Evolutionary conservation across 2,329 filamentous ascomycete species (phyloP).

Genomic region (Cercospora janseana): DNA sequence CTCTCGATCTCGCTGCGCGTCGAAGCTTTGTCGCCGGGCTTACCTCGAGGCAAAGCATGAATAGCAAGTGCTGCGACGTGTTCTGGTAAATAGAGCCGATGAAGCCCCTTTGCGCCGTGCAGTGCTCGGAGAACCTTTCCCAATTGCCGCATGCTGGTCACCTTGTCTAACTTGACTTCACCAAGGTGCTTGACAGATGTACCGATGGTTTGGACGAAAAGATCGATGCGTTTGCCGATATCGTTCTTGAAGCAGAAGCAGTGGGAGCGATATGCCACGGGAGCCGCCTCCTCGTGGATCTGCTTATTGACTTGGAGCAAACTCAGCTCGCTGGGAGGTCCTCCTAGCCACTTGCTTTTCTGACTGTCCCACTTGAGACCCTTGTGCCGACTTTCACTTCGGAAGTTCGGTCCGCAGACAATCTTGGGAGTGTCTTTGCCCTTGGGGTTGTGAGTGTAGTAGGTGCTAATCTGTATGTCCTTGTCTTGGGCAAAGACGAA

Average conservation of each 20-base stretch:
- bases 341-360: neutral
- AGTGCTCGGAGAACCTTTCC: neutral
- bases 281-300: conserved; percentile 19
- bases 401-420: neutral
- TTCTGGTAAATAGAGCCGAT: neutral
- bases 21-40: no score
- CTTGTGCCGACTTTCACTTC: neutral
- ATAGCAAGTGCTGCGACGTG: no score
- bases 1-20: no score
- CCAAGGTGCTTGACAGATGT: neutral
- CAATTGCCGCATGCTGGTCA: neutral
- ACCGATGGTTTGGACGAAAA: neutral
- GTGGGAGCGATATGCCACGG: conserved; percentile 9
- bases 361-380: neutral
- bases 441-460: neutral
- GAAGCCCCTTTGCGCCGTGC: neutral
- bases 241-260: neutral
- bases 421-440: neutral
- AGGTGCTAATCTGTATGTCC: conserved; percentile 3
- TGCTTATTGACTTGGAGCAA: conserved; percentile 22
- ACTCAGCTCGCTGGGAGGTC: neutral
- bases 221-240: neutral
- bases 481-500: conserved; percentile 14
- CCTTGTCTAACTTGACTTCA: neutral
- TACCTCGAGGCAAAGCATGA: no score